These are phyloP conservation scores for Corylus heterophylla DNA, from an alignment of 306 rosid genomes.

Conservation along the genomic window DNA sequence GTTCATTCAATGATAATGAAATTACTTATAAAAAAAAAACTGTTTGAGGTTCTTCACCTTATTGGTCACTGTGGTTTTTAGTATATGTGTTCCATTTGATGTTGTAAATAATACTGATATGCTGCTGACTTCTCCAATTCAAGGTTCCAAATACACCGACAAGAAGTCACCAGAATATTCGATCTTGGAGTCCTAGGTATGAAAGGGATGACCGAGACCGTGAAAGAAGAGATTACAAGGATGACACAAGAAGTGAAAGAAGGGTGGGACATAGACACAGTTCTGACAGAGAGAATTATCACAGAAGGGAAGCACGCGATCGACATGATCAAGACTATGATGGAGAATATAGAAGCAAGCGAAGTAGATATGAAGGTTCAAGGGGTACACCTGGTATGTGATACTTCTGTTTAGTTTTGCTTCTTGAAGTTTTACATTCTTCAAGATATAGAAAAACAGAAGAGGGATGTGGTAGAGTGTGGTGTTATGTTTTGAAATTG, in stretches of 20 bases:
- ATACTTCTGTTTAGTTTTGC: slow-evolving; percentile 6
- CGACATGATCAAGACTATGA: slow-evolving; percentile 57
- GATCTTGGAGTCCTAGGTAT: slow-evolving; percentile 46
- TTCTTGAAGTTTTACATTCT: slow-evolving; percentile 12
- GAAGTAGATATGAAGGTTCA: slow-evolving; percentile 71
- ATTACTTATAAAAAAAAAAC: no score
- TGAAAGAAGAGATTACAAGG: slow-evolving; percentile 56
- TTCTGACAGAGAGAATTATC: slow-evolving; percentile 48
- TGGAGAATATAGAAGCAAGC: slow-evolving; percentile 53
- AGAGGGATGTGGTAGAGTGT: background rate
- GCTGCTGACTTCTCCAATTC: slow-evolving; percentile 27
- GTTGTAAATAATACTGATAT: slow-evolving; percentile 14
- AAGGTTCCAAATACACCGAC: slow-evolving; percentile 57
- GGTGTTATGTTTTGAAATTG: background rate
- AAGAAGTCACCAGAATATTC: slow-evolving; percentile 31
- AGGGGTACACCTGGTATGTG: slow-evolving; percentile 75
- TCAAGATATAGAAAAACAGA: slow-evolving; percentile 12
- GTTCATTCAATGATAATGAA: no score
- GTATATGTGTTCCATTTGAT: background rate
- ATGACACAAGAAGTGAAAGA: slow-evolving; percentile 55
- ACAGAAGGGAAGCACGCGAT: slow-evolving; percentile 58
- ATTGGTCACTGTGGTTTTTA: background rate
- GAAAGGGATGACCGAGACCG: slow-evolving; percentile 47
- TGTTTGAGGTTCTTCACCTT: background rate
- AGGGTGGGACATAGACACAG: slow-evolving; percentile 39